Percentiles rank a stretch among this genome's conserved stretches.
phyloP scores from a whole-genome alignment of 371 early-diverging fungal species.

The Coemansia sp. region DNA sequence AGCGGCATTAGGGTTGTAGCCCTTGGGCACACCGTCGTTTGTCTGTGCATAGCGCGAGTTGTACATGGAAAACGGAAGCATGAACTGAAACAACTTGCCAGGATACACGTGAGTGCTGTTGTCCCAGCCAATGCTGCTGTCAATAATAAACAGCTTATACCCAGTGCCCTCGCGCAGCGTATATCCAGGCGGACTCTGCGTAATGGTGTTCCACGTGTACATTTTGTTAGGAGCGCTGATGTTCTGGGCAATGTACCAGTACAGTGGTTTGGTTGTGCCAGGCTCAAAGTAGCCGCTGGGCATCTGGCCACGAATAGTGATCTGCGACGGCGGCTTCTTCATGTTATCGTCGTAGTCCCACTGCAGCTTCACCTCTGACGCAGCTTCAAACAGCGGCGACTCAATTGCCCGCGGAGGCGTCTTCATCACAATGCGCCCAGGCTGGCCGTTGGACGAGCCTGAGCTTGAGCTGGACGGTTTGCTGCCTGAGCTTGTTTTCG shows the following conservation, averaged over 20 bases:
- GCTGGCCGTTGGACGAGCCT: slow-evolving; percentile 49
- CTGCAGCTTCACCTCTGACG: slow-evolving; percentile 47
- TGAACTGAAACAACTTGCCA: slow-evolving; percentile 52
- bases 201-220: slow-evolving; percentile 49
- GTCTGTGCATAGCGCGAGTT: slow-evolving; percentile 52
- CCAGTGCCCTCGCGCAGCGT: slow-evolving; percentile 51
- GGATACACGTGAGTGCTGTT: slow-evolving; percentile 50
- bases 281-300: slow-evolving; percentile 40
- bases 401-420: slow-evolving; percentile 50
- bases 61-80: slow-evolving; percentile 54
- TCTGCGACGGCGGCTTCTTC: slow-evolving; percentile 38
- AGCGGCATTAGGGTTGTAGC: slow-evolving; percentile 53
- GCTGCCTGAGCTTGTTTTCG: slow-evolving; percentile 35
- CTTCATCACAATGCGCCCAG: slow-evolving; percentile 52
- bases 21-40: slow-evolving; percentile 53
- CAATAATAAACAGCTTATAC: slow-evolving; percentile 51
- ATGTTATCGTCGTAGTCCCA: slow-evolving; percentile 53
- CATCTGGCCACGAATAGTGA: slow-evolving; percentile 53
- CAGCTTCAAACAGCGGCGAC: slow-evolving; percentile 51
- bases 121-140: slow-evolving; percentile 51
- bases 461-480: slow-evolving; percentile 30
- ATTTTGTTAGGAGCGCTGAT: slow-evolving; percentile 37
- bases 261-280: slow-evolving; percentile 46
- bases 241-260: slow-evolving; percentile 53
- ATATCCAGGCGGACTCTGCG: slow-evolving; percentile 48